These are phyloP conservation scores for Craterostigma plantagineum DNA, from an alignment of 257 asterid genomes.

Conservation along the genomic window DNA sequence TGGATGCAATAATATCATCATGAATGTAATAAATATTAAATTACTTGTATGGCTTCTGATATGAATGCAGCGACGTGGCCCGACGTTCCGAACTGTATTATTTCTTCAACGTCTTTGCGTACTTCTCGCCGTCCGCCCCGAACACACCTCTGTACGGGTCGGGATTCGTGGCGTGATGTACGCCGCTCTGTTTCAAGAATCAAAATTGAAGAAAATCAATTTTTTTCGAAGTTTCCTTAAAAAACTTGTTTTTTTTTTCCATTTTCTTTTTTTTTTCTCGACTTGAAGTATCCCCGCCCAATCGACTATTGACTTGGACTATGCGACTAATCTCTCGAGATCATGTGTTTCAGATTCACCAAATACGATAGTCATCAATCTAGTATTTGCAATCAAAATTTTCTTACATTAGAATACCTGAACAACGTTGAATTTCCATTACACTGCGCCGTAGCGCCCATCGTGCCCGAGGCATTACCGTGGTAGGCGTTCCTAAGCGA, in stretches of 20 bases:
- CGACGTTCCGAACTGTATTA: constrained; percentile 68
- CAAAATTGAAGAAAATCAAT: not conserved
- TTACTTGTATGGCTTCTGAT: constrained; percentile 85
- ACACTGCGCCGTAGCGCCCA: constrained; percentile 81
- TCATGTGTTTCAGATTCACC: no score
- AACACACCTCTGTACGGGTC: constrained; percentile 84
- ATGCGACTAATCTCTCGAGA: not conserved
- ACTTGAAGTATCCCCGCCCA: no score
- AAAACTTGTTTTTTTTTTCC: no score
- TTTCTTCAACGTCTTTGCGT: constrained; percentile 82
- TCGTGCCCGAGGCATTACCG: constrained; percentile 80
- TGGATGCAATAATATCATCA: constrained; percentile 14
- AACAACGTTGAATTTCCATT: constrained; percentile 71
- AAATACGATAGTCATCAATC: no score
- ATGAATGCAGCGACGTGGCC: constrained; percentile 76
- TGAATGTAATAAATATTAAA: no score
- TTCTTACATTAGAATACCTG: constrained; percentile 29
- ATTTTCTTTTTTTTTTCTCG: no score
- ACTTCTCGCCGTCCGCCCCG: constrained; percentile 71
- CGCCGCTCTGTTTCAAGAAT: constrained; percentile 44
- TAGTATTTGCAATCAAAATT: no score
- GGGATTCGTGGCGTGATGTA: constrained; percentile 80
- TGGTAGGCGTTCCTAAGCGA: constrained; percentile 88
- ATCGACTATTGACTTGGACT: no score
- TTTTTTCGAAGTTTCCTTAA: not conserved